A percentile compares a stretch with the other conserved stretches of the same genome.
Evolutionary conservation across 805 yeast species (phyloP).

Genomic region (Nakazawaea pomicola): DNA sequence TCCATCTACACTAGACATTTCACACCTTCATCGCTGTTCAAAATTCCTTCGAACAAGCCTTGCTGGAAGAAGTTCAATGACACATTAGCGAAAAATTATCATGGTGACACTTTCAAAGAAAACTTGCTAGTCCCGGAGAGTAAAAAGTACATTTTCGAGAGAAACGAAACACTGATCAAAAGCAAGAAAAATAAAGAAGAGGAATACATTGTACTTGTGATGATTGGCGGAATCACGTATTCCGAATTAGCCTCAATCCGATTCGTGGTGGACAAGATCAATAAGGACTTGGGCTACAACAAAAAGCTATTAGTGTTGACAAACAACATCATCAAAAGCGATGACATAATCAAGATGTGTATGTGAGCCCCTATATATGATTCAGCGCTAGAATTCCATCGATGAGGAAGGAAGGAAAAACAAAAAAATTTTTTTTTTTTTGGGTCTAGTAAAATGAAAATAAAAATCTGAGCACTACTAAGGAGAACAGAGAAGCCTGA

Average conservation of each 20-base stretch:
- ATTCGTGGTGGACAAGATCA: constrained; percentile 45
- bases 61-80: constrained; percentile 40
- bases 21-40: no score
- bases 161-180: constrained; percentile 14
- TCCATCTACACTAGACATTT: constrained; percentile 4
- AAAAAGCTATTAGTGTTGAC: constrained; percentile 38
- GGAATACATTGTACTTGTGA: constrained; percentile 40
- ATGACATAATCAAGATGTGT: constrained; percentile 24
- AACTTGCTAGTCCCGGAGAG: constrained; percentile 26
- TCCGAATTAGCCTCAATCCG: constrained; percentile 76
- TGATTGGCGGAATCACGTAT: constrained; percentile 83
- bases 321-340: constrained; percentile 36
- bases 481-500: no score
- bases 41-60: constrained; percentile 24
- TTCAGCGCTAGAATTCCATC: no score
- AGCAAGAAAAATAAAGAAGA: constrained; percentile 17
- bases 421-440: neutral
- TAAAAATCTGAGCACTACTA: neutral
- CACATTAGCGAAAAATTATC: constrained; percentile 33
- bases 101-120: constrained; percentile 28
- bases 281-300: constrained; percentile 19
- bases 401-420: neutral
- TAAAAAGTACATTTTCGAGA: constrained; percentile 22
- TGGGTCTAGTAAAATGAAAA: no score
- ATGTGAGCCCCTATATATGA: no score